These are phyloP conservation scores for Cucumis cinereus DNA, from an alignment of 306 rosid genomes.

Conservation along the genomic window DNA sequence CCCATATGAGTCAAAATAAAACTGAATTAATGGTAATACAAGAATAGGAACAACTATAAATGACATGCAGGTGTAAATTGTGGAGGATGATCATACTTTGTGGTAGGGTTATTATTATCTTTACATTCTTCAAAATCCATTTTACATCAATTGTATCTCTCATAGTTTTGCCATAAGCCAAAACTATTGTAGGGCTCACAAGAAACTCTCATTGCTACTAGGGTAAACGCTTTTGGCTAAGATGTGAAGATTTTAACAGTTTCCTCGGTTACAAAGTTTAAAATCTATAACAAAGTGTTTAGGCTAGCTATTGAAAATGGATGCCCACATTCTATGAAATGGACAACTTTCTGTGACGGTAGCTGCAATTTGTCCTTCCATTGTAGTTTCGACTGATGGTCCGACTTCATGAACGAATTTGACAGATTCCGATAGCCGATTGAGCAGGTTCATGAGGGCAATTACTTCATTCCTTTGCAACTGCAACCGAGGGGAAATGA, in stretches of 20 bases:
- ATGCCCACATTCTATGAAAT: constrained; percentile 34
- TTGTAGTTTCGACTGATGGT: constrained; percentile 36
- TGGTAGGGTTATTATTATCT: neutral
- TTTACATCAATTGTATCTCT: neutral
- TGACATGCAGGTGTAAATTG: neutral
- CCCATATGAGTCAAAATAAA: neutral
- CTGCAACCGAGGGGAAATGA: constrained; percentile 39
- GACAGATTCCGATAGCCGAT: constrained; percentile 79
- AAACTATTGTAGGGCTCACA: neutral
- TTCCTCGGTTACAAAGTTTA: neutral
- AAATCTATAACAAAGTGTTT: neutral
- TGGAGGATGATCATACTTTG: neutral
- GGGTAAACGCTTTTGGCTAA: neutral
- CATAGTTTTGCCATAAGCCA: neutral
- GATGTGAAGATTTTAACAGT: neutral
- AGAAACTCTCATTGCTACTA: neutral
- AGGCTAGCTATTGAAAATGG: constrained; percentile 27
- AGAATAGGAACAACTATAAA: neutral
- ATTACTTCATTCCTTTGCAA: constrained; percentile 91
- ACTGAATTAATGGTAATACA: neutral
- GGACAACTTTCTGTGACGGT: constrained; percentile 20
- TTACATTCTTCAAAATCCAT: neutral
- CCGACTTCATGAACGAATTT: constrained; percentile 59
- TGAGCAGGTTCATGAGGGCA: constrained; percentile 77
- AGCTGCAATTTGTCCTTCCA: constrained; percentile 30